Percentiles rank a stretch among this genome's conserved stretches.
Evolutionary conservation across 2,329 filamentous ascomycete species (phyloP).

Genomic region (Sclerotinia sclerotiorum): DNA sequence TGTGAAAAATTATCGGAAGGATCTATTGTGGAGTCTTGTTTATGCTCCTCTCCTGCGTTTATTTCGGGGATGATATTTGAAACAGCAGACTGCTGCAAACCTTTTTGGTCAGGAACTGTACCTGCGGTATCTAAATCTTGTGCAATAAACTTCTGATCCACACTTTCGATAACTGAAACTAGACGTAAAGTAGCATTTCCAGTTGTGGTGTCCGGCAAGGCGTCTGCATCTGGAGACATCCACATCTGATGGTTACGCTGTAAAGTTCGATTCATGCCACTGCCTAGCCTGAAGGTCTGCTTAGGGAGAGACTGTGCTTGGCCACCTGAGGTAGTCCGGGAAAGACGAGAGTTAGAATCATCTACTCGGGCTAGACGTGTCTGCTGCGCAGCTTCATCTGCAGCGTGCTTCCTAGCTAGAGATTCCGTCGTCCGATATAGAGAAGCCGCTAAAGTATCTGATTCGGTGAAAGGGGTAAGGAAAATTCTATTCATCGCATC

Average conservation of each 20-base stretch:
- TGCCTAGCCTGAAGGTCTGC: constrained; percentile 39
- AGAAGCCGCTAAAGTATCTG: constrained; percentile 68
- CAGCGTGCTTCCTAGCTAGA: constrained; percentile 45
- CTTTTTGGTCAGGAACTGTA: background rate
- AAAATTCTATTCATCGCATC: constrained; percentile 78
- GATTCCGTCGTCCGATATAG: constrained; percentile 64
- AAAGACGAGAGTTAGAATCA: constrained; percentile 37
- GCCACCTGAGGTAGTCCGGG: constrained; percentile 39
- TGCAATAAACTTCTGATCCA: background rate
- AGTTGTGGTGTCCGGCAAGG: constrained; percentile 49
- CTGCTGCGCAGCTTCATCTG: constrained; percentile 44
- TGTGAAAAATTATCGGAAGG: background rate
- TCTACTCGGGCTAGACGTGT: constrained; percentile 43
- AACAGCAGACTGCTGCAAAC: background rate
- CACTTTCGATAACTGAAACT: constrained; percentile 31
- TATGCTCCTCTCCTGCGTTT: background rate
- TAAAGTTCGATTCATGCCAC: constrained; percentile 35
- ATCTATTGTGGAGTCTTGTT: constrained; percentile 1
- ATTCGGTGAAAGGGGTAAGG: constrained; percentile 68
- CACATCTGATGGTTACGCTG: constrained; percentile 54
- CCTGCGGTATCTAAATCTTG: constrained; percentile 14
- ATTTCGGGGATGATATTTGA: background rate
- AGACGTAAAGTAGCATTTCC: constrained; percentile 40
- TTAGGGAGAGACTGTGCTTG: constrained; percentile 41
- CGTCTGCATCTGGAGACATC: constrained; percentile 57